Evolutionary conservation across 75 land plant species (phyloP), one percentile per base, ranked within the genome.

Genomic region (Picea glauca): DNA sequence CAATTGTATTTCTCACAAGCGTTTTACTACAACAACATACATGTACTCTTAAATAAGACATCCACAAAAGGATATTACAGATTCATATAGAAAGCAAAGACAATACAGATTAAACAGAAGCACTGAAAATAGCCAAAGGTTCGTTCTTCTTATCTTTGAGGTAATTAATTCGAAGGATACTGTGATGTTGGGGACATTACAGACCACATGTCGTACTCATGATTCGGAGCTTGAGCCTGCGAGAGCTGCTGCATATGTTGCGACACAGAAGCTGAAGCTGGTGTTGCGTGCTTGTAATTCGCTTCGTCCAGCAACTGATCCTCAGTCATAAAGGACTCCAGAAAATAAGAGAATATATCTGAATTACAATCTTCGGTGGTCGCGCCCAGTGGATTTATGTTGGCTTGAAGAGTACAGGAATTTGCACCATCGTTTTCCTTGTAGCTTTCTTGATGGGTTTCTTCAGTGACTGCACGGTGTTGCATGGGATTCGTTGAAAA

Each of bases 281-380:
- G 35, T 70, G 74, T 46, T 12, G 23, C 18, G 9, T 70, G 50
- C 56, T 20, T 70, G 74, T 70, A 50, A 50, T 50, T 43, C 23
- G 18, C 35, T 70, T 70, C 54, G 8, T 70, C 74, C 20, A 38
- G 50, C 21, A 70, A n/a, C 13, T 70, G 74, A 40, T 70, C 74
- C 4, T 70, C 74, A 21, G n/a, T 21, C 21, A 40, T 43, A 21
- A 70, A 70, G 56, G 74, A 70, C 43, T 70, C 74, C 8, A 70
- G 54, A 70, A 70, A 70, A 21, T n/a, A 43, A 8, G 74, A 70
- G 54, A 70, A n/a, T 70, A 70, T 70, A 70, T 70, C 74, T 70
- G 74, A n/a, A n/a, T 70, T 20, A 3, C 21, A 35, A 43, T 70
- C 54, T 43, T 40, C 74, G 7, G 74, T 2, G 1, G 12, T n/a